phyloP scores from a whole-genome alignment of 805 yeast genomes.

The Yarrowia keelungensis region DNA sequence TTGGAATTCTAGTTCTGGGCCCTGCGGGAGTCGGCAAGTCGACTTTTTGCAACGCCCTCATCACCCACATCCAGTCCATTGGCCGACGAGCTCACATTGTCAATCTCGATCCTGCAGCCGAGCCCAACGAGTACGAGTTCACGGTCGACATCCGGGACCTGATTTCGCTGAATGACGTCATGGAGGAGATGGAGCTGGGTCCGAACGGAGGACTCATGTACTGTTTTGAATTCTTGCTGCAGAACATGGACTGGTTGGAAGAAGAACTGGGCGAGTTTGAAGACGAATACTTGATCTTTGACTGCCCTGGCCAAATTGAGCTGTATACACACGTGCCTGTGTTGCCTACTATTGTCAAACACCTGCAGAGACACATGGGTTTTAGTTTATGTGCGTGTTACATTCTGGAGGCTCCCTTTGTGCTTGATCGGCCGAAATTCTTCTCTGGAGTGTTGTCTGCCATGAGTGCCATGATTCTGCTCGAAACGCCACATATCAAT shows the following conservation, averaged over 20 bases:
- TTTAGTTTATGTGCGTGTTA: constrained; percentile 93
- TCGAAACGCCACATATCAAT: constrained; percentile 94
- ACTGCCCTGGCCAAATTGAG: constrained; percentile 97
- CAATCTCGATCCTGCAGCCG: constrained; percentile 96
- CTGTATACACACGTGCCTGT: constrained; percentile 94
- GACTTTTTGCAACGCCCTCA: constrained; percentile 88
- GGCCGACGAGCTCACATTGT: constrained; percentile 96
- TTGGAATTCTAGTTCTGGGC: constrained; percentile 91
- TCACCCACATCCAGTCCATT: constrained; percentile 83
- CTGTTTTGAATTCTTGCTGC: constrained; percentile 86
- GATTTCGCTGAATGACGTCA: constrained; percentile 88
- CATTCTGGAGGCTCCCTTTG: constrained; percentile 91
- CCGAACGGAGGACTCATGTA: constrained; percentile 95
- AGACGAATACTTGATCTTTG: constrained; percentile 92
- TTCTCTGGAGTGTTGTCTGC: constrained; percentile 96
- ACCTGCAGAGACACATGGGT: constrained; percentile 76
- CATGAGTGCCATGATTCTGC: constrained; percentile 96
- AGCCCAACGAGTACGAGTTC: constrained; percentile 88
- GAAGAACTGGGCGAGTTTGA: constrained; percentile 96
- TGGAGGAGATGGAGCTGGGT: constrained; percentile 92
- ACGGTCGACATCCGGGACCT: constrained; percentile 91
- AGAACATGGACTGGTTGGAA: constrained; percentile 95
- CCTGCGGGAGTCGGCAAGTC: constrained; percentile 98
- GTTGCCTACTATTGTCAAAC: constrained; percentile 85
- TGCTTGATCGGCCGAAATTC: constrained; percentile 87